A percentile compares a stretch with the other conserved stretches of the same genome.
phyloP scores from a whole-genome alignment of 192 early-diverging fungal genomes.

The Entomortierella parvispora region DNA sequence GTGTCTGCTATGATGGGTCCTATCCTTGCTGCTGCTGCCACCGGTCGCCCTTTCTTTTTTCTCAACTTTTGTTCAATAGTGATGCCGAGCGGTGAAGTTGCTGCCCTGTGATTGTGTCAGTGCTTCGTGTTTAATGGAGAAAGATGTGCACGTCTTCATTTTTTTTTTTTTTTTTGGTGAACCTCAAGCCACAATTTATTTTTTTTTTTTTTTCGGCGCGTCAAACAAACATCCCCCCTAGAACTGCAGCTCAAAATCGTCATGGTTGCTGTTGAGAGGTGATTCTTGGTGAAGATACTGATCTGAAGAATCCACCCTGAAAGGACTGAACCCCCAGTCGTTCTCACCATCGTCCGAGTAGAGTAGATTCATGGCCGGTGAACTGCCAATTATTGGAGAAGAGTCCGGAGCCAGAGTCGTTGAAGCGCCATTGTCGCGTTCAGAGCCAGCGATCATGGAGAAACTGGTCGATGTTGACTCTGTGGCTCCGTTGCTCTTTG shows the following conservation, averaged over 20 bases:
- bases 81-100: no score
- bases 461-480: neutral
- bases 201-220: no score
- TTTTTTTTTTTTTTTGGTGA: no score
- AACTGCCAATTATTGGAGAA: constrained; percentile 14
- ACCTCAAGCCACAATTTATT: no score
- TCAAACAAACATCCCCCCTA: no score
- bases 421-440: neutral
- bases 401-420: neutral
- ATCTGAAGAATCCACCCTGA: constrained; percentile 9
- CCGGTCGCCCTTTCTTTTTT: no score
- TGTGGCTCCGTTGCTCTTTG: neutral
- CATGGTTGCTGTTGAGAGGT: neutral
- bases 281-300: constrained; percentile 18
- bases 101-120: no score
- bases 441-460: neutral
- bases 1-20: no score
- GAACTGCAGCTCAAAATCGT: neutral
- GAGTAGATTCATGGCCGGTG: constrained; percentile 17
- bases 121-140: no score
- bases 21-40: no score
- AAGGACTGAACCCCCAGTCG: constrained; percentile 30
- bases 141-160: no score
- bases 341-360: constrained; percentile 17
- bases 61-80: no score